Conservation (phyloP, 306 rosid genomes). For the Rubus parviflorus region DNA sequence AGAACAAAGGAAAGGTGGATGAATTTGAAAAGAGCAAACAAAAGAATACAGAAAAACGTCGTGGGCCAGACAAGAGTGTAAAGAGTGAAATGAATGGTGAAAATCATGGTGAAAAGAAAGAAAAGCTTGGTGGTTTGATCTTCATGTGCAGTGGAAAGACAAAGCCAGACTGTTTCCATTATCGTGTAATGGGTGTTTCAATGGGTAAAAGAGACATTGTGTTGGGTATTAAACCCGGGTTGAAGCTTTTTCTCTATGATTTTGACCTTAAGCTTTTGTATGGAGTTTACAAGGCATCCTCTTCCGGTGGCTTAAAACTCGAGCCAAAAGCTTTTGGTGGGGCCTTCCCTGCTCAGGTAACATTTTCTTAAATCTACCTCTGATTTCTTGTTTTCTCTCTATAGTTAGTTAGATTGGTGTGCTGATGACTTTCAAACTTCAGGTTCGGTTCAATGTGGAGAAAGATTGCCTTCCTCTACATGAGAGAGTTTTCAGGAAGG, state of each 20-base stretch:
- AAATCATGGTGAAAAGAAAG: slow-evolving; percentile 34
- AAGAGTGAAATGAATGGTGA: slow-evolving; percentile 35
- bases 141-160: slow-evolving; percentile 95
- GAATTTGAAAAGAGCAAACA: slow-evolving; percentile 30
- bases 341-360: slow-evolving; percentile 91
- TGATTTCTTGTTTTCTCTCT: slow-evolving; percentile 6
- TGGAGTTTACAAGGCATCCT: slow-evolving; percentile 79
- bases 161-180: slow-evolving; percentile 82
- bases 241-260: slow-evolving; percentile 82
- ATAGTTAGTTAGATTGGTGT: slow-evolving; percentile 15
- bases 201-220: slow-evolving; percentile 58
- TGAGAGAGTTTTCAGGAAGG: slow-evolving; percentile 73
- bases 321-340: slow-evolving; percentile 90
- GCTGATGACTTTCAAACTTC: slow-evolving; percentile 33
- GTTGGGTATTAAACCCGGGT: slow-evolving; percentile 63
- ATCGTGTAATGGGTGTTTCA: slow-evolving; percentile 78
- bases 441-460: slow-evolving; percentile 74
- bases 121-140: slow-evolving; percentile 79
- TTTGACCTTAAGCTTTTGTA: slow-evolving; percentile 86
- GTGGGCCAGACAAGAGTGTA: slow-evolving; percentile 29
- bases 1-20: slow-evolving; percentile 22
- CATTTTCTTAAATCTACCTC: slow-evolving; percentile 17
- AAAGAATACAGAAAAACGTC: slow-evolving; percentile 30
- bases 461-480: slow-evolving; percentile 84
- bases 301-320: slow-evolving; percentile 77